Conservation (phyloP, 352 stramenopile species). For the Pythium brassicae region DNA sequence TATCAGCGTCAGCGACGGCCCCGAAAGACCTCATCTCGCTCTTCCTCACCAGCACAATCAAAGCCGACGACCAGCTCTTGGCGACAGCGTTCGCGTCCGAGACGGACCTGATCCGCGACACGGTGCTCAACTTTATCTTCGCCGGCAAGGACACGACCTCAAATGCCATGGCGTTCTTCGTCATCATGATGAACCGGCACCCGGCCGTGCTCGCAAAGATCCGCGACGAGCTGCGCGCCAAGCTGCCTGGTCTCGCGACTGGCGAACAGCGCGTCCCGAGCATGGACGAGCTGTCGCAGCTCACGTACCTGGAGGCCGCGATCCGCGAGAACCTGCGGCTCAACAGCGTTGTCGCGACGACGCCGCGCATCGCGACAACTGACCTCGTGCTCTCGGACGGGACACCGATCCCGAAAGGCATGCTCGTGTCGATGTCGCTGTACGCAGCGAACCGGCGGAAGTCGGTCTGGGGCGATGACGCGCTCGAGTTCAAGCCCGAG, state of each 20-base stretch:
- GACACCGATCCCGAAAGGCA: conserved; percentile 18
- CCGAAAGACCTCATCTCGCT: conserved; percentile 14
- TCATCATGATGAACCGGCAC: conserved; percentile 40
- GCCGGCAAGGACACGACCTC: conserved; percentile 59
- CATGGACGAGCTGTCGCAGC: conserved; percentile 8
- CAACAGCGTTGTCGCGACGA: conserved; percentile 5
- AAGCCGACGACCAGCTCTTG: neutral
- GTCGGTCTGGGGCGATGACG: conserved; percentile 27
- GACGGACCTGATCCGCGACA: conserved; percentile 34
- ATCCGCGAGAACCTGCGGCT: conserved; percentile 17
- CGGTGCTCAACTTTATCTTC: conserved; percentile 61
- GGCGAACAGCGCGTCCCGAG: neutral
- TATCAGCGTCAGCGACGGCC: too few relatives aligned
- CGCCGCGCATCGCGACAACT: conserved; percentile 10
- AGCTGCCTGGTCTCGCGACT: conserved; percentile 1
- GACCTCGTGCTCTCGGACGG: conserved; percentile 30
- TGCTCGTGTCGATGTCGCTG: conserved; percentile 14
- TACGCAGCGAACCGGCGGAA: conserved; percentile 23
- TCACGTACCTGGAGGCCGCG: conserved; percentile 3
- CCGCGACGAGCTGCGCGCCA: conserved; percentile 15
- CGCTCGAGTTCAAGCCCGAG: conserved; percentile 24
- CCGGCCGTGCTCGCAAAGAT: conserved; percentile 32
- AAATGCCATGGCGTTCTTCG: conserved; percentile 47
- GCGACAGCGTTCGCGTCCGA: conserved; percentile 10
- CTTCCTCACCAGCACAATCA: conserved; percentile 15